Percentiles rank a stretch among this genome's conserved stretches.
phyloP scores from a whole-genome alignment of 805 yeast genomes.

The Candida saitoana region DNA sequence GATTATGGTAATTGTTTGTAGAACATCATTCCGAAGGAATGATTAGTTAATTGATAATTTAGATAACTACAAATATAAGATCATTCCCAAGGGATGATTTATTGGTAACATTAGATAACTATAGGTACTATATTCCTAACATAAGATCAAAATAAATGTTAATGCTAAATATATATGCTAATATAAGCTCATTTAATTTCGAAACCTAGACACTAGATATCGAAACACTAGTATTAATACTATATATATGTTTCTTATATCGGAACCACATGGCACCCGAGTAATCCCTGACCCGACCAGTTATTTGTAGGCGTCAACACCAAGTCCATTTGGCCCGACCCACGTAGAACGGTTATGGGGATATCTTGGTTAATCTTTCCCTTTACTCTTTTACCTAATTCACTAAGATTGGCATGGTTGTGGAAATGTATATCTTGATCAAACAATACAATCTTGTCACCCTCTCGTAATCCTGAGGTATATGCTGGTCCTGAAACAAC shows the following conservation, averaged over 20 bases:
- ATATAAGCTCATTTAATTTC: no score
- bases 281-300: conserved; percentile 67
- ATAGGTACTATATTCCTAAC: no score
- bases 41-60: no score
- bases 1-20: no score
- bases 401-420: conserved; percentile 49
- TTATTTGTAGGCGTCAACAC: conserved; percentile 41
- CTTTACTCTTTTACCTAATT: conserved; percentile 43
- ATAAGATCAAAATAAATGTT: no score
- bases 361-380: conserved; percentile 28
- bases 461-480: conserved; percentile 45
- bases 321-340: conserved; percentile 14
- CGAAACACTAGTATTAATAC: no score
- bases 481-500: conserved; percentile 53
- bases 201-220: no score
- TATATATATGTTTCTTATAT: conserved; percentile 19
- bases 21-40: no score
- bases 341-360: conserved; percentile 29
- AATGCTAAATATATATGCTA: no score
- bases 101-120: no score
- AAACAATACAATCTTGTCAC: conserved; percentile 54
- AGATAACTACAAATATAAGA: no score
- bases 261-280: conserved; percentile 60
- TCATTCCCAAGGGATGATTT: no score
- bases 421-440: conserved; percentile 49